A percentile compares a stretch with the other conserved stretches of the same genome.
Conservation (phyloP, 1,284 basidiomycete species). For the Tranzscheliella williamsii region DNA sequence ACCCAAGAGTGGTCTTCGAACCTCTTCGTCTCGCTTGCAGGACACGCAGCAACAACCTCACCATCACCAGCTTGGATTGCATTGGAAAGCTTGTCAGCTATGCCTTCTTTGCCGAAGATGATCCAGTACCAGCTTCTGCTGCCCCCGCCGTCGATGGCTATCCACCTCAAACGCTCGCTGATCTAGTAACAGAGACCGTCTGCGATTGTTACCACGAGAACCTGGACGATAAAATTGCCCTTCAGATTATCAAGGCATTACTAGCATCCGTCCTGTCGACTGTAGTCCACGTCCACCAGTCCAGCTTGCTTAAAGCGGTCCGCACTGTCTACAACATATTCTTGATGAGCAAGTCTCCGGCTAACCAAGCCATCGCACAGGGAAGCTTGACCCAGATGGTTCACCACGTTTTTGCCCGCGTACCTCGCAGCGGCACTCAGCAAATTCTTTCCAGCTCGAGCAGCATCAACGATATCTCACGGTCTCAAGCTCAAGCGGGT, state of each 20-base stretch:
- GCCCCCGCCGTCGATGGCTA: conserved; percentile 20
- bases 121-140: conserved; percentile 11
- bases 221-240: conserved; percentile 51
- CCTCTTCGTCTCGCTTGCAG: conserved; percentile 56
- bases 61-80: conserved; percentile 56
- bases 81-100: conserved; percentile 60
- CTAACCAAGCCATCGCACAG: conserved; percentile 58
- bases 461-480: conserved; percentile 17
- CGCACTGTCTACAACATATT: conserved; percentile 61
- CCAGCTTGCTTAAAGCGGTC: conserved; percentile 62
- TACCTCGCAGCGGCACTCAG: conserved; percentile 25
- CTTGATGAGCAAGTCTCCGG: conserved; percentile 52
- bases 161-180: conserved; percentile 45
- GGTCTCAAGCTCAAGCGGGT: conserved; percentile 2
- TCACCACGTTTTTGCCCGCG: conserved; percentile 56
- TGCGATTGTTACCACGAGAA: conserved; percentile 56
- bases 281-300: conserved; percentile 56
- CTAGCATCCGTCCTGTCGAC: conserved; percentile 56
- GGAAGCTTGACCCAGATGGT: conserved; percentile 59
- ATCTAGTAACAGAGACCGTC: conserved; percentile 58
- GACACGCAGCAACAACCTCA: conserved; percentile 50
- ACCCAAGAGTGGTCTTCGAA: conserved; percentile 59
- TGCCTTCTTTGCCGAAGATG: conserved; percentile 59
- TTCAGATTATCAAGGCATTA: conserved; percentile 61
- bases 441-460: conserved; percentile 12